A percentile compares a stretch with the other conserved stretches of the same genome.
Conservation (phyloP, 2,329 filamentous ascomycete species). For the Fusarium musae region DNA sequence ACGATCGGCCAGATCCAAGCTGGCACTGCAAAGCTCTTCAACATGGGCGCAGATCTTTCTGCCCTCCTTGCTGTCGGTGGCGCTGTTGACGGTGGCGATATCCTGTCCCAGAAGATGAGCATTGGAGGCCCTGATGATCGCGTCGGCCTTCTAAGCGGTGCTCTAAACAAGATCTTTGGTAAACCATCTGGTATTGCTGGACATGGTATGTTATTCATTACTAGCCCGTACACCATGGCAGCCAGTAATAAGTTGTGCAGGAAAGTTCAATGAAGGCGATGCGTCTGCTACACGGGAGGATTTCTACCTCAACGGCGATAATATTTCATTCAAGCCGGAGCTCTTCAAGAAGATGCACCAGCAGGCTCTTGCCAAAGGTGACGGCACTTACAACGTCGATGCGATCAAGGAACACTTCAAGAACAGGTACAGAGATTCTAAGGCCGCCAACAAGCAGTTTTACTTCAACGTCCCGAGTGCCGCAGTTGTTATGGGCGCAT, state of each 20-base stretch:
- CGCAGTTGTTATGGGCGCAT: slow-evolving; percentile 23
- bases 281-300: slow-evolving; percentile 30
- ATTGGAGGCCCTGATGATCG: slow-evolving; percentile 20
- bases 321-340: slow-evolving; percentile 19
- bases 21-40: slow-evolving; percentile 23
- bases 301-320: slow-evolving; percentile 25
- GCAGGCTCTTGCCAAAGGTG: slow-evolving; percentile 21
- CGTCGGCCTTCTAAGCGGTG: slow-evolving; percentile 13
- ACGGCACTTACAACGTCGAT: slow-evolving; percentile 25
- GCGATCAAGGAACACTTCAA: slow-evolving; percentile 31
- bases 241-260: not conserved
- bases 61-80: slow-evolving; percentile 19
- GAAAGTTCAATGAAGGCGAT: slow-evolving; percentile 29
- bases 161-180: slow-evolving; percentile 25
- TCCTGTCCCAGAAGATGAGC: slow-evolving; percentile 29
- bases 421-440: slow-evolving; percentile 20
- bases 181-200: slow-evolving; percentile 25
- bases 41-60: slow-evolving; percentile 22
- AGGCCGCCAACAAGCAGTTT: slow-evolving; percentile 24
- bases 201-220: not conserved
- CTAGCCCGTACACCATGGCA: too few relatives aligned
- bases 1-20: slow-evolving; percentile 24
- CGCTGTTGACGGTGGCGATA: slow-evolving; percentile 16
- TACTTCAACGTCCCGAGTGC: slow-evolving; percentile 22
- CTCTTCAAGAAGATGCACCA: slow-evolving; percentile 22